Percentiles rank a stretch among this genome's conserved stretches.
These are phyloP conservation scores for Leccinum subgranulosum DNA, from an alignment of 768 basidiomycete genomes.

Conservation along the genomic window DNA sequence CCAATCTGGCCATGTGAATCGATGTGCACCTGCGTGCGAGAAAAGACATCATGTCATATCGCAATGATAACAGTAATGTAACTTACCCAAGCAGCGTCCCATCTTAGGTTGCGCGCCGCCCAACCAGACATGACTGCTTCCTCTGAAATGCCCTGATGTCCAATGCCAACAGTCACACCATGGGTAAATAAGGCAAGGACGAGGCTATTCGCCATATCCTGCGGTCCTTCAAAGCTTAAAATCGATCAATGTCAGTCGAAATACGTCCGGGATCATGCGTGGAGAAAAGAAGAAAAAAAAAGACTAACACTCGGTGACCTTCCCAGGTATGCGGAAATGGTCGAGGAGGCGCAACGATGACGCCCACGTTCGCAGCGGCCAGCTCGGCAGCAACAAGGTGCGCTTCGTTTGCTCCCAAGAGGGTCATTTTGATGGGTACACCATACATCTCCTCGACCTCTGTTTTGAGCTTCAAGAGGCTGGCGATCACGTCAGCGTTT, in stretches of 20 bases:
- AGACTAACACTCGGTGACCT: constrained; percentile 53
- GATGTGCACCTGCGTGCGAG: constrained; percentile 27
- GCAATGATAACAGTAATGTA: constrained; percentile 16
- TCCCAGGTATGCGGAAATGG: constrained; percentile 71
- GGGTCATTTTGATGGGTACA: constrained; percentile 40
- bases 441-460: constrained; percentile 43
- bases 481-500: constrained; percentile 75
- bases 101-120: constrained; percentile 82
- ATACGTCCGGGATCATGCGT: not conserved
- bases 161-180: constrained; percentile 64
- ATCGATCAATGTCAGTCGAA: not conserved
- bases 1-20: constrained; percentile 40
- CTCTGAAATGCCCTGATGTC: constrained; percentile 41
- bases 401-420: constrained; percentile 59
- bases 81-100: constrained; percentile 96
- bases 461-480: constrained; percentile 57
- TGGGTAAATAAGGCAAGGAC: constrained; percentile 57
- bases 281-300: not conserved
- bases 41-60: not conserved
- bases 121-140: constrained; percentile 70
- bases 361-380: constrained; percentile 59
- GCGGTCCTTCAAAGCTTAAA: constrained; percentile 63
- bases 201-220: constrained; percentile 61
- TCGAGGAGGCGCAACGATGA: constrained; percentile 62
- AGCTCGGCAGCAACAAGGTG: constrained; percentile 44